These are phyloP conservation scores for Paspalum notatum DNA, from an alignment of 176 grass and related monocot species.

Conservation along the genomic window DNA sequence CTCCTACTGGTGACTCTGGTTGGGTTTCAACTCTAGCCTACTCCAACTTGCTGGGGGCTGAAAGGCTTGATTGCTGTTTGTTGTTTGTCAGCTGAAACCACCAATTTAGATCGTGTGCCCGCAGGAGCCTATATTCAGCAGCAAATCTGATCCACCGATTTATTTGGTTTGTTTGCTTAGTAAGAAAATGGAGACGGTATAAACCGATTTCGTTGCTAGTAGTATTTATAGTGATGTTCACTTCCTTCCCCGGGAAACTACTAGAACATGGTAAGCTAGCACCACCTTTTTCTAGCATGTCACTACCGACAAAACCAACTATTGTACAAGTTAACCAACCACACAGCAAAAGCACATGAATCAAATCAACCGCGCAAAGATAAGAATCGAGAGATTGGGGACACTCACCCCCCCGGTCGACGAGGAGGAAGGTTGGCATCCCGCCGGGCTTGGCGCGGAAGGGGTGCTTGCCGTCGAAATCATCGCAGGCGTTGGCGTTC, in stretches of 20 bases:
- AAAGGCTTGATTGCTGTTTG: too few relatives aligned
- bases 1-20: too few relatives aligned
- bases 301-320: conserved; percentile 1
- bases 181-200: neutral
- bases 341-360: neutral
- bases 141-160: conserved; percentile 8
- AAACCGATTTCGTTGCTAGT: neutral
- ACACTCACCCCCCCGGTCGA: conserved; percentile 86
- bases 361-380: conserved; percentile 4
- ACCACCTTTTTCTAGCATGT: neutral
- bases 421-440: conserved; percentile 86
- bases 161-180: neutral
- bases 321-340: neutral
- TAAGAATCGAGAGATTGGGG: neutral
- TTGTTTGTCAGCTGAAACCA: neutral
- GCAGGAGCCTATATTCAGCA: neutral
- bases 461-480: conserved; percentile 48
- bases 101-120: neutral
- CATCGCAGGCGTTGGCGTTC: conserved; percentile 69
- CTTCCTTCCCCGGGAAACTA: neutral
- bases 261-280: conserved; percentile 23
- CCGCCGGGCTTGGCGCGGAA: conserved; percentile 81
- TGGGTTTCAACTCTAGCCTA: too few relatives aligned
- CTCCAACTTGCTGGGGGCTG: too few relatives aligned
- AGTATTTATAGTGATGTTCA: neutral